Evolutionary conservation across 345 rosid genomes (phyloP), one percentile per base, ranked within the genome.

Genomic region (Eucalyptus lansdowneana): DNA sequence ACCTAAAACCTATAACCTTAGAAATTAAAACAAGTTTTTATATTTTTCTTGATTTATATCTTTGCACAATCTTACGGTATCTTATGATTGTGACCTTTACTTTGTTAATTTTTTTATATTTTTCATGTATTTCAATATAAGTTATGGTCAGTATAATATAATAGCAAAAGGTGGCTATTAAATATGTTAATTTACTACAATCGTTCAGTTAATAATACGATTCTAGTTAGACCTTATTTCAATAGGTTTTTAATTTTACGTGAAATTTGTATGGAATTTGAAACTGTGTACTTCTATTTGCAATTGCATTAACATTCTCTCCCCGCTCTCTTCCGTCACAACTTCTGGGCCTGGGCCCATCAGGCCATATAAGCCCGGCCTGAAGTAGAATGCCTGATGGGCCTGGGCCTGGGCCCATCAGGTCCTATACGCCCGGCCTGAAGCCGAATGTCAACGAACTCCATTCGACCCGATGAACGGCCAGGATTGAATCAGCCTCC

Each of bases 21-120:
- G 9, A 53, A 53, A 19, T 4, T 53, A 53, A 2, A 53, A 21
- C 11, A 53, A 21, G 11, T 21, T 53, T 53, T 53, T 1, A 1
- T 4, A 8, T 53, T 53, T 53, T 53, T 53, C 25, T 53, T 53
- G 0, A 0, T 53, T 53, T 53, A 53, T 53, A 53, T 53, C 0
- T 53, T 21, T 2, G 0, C 58, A 2, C 1, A 21, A 53, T 2
- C 25, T 53, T 21, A 53, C 0, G 2, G 2, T 53, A 53, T 53
- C 10, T 53, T 53, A 21, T 53, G 1, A 53, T 8, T 21, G 2
- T 53, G 5, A 8, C 11, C 1, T 53, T 53, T 53, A 8, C 25
- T 53, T 53, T 53, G 11, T 4, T 53, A 53, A 53, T 53, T 53
- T 19, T 17, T 53, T 53, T 21, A 19, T 53, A 53, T 53, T 53